Evolutionary conservation across 192 early-diverging fungal species (phyloP), one percentile per base, ranked within the genome.

Genomic region (Coemansia sp.): DNA sequence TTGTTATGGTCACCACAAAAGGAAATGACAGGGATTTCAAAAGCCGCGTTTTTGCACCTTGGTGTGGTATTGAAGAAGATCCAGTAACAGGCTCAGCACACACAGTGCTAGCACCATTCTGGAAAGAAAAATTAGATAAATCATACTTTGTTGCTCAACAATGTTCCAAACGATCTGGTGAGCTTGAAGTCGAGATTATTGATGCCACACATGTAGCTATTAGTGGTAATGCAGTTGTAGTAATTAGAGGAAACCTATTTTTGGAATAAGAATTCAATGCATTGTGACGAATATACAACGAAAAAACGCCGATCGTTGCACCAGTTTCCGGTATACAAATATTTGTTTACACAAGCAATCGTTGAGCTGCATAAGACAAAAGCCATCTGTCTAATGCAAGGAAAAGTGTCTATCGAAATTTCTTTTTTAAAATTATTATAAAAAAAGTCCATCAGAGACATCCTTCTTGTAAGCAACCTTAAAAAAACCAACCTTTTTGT

Each of bases 51-150:
- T 84, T 84, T 64, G 69, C 36, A 9, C 73, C 78, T 1, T 76
- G 69, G 67, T 46, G 25, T 6, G 82, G 77, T 11, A 68, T 84
- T 17, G 25, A 65, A 50, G 82, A 84, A 50, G 82, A 84, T 53
- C 77, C 82, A 0, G 76, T 68, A 46, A 78, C 70, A n/a, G 80
- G 74, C 22, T 71, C 75, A 11, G 68, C 70, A 11, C 64, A 77
- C 46, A 65, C 75, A 5, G 75, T 77, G 11, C 61, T 77, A 53
- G 75, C 66, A 17, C 75, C 68, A 32, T 72, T 77, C 62, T 77
- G 75, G 75, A 23, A 50, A 6, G 24, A 55, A 7, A 33, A 27
- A 3, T 30, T 77, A 14, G 57, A 32, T 11, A 68, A 68, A 52
- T 17, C 21, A 2, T 24, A 5, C 1, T 68, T 77, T 57, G 14